Percentiles rank a stretch among this genome's conserved stretches.
phyloP scores from a whole-genome alignment of 768 basidiomycete species.

The Phylloporus rhodoxanthus region DNA sequence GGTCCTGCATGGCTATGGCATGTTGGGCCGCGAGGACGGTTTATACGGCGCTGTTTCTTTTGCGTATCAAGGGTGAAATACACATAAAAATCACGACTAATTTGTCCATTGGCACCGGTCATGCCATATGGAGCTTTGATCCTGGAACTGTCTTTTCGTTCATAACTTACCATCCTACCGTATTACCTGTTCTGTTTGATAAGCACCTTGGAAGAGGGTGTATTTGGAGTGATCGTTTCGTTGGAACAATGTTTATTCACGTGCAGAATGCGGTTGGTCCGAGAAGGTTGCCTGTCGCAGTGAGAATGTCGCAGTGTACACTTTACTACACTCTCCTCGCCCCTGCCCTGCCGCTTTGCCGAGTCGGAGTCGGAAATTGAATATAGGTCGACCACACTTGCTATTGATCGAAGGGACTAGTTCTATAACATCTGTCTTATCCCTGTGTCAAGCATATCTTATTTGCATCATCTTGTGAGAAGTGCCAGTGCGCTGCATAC shows the following conservation, averaged over 20 bases:
- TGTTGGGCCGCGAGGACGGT: slow-evolving; percentile 90
- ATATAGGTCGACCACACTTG: no score
- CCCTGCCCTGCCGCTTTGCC: no score
- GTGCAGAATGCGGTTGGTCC: no score
- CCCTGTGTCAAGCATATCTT: no score
- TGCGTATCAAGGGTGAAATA: slow-evolving; percentile 74
- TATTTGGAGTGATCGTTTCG: neutral
- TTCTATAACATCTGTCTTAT: no score
- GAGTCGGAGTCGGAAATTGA: no score
- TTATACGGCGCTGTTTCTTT: slow-evolving; percentile 92
- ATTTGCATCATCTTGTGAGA: no score
- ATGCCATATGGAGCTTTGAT: neutral
- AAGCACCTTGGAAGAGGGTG: neutral
- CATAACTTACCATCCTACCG: neutral
- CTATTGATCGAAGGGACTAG: no score
- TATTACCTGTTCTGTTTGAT: neutral
- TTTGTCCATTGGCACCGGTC: neutral
- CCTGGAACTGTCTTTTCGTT: neutral
- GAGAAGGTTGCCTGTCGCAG: no score
- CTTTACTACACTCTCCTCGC: no score
- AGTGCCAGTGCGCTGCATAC: no score
- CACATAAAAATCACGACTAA: neutral
- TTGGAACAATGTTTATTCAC: neutral
- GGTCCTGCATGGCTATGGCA: slow-evolving; percentile 84
- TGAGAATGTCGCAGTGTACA: no score